Evolutionary conservation across 2,329 filamentous ascomycete genomes (phyloP), one percentile per base, ranked within the genome.

Genomic region (Colletotrichum tofieldiae): DNA sequence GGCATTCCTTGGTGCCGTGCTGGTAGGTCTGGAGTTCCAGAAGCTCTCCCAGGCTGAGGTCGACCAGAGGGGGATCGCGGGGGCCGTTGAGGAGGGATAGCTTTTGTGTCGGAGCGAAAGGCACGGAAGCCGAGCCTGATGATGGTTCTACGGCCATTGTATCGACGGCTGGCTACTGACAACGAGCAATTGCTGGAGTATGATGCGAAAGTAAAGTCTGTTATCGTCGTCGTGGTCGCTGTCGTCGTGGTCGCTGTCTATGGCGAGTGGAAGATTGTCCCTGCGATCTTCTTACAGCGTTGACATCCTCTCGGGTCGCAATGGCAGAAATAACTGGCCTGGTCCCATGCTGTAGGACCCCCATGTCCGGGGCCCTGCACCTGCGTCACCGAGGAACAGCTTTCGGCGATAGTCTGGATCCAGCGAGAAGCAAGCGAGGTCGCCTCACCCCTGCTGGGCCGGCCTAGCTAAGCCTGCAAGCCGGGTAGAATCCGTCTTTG

Each of bases 11-110:
- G 62, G 88, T 85, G 32, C 90, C 89, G 79, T 93, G 90, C 59
- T 90, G 86, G 61, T 90, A 86, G 55, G 89, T 91, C 81, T 95
- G 93, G 18, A 93, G 86, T 72, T 93, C 91, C 49, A 95, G 86
- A 1, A 95, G 86, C 78, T 94, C 91, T 7, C 92, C 91, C 9
- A 95, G 86, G 0, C 92, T 94, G 61, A 94, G 83, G 72, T 94
- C 90, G 59, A 93, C 86, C 47, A 95, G 86, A 1, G 91, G 90
- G 70, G 93, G 91, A 75, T 93, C 88, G 54, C 89, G 86, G 2
- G 91, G 90, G 1, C 93, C 93, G 65, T 93, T 86, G 39, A 95
- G 87, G 26, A 94, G 81, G 0, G 93, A 90, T 20, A 87, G 82
- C 61, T 79, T 84, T 74, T 86, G 82, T 43, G 75, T 77, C 61